Base-by-base conservation (phyloP, 306 rosid species). In the Rosa rugosa region DNA sequence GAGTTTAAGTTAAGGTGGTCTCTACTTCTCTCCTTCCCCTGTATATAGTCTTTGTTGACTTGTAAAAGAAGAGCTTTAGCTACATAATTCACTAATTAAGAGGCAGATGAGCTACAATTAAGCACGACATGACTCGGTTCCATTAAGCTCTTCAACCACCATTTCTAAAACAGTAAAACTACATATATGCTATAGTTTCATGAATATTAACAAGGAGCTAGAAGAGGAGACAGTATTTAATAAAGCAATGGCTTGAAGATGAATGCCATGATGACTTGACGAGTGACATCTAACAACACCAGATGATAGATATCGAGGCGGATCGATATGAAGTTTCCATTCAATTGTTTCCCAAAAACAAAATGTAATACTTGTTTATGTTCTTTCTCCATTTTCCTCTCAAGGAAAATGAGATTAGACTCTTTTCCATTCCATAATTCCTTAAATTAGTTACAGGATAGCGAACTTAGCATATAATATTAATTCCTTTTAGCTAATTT, bases 391-490 rank as follows among this genome's bases (percentile, higher is more conserved):
- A n/a, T n/a, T n/a, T 56, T 62, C 79, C 53, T 27, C 41, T 53
- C 47, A 78, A 69, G 85, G 54, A 73, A 71, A 71, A 41, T n/a
- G 31, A 36, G 5, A 57, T 57, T 1, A 23, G 34, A 11, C 17
- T 60, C 31, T 25, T 11, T 25, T 57, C 18, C 17, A 9, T 60
- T 60, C 38, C 63, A 70, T 71, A 66, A 82, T 84, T 79, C 72
- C 77, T 69, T 72, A 42, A 75, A 67, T 62, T 75, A 50, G 69
- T 49, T 60, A 54, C 18, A 57, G 76, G 80, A 84, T 65, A 75
- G 84, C 63, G 65, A 75, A 80, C 78, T 76, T 75, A 73, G 49
- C 67, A 76, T 40, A 76, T 60, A 81, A 81, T 75, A 77, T 79
- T 77, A 77, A 71, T 77, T 77, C 69, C 45, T 62, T 57, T 11